Base-by-base conservation (phyloP, 495 filamentous ascomycete species). In the Chlorociboria aeruginascens region DNA sequence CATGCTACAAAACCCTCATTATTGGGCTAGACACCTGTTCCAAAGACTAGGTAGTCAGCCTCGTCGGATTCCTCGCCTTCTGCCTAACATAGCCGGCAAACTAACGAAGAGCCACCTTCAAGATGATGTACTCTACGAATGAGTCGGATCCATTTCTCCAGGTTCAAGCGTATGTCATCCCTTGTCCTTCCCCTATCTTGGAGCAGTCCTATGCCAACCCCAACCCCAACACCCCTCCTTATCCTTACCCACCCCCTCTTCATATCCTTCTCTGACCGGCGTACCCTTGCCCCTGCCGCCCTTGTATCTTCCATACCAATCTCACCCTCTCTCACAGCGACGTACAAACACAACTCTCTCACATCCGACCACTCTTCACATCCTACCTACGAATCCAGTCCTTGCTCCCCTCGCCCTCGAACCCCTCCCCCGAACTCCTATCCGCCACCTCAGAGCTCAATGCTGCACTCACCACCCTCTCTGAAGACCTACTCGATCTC, bases 381-480 rank as follows among this genome's bases (percentile, higher is more conserved):
- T 95, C 89, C 35, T 97, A 94, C 73, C 80, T 94, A 35, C 92
- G 92, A 61, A 97, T 98, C 68, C 86, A 88, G 58, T 87, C 89
- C 13, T 93, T 12, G 73, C 82, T 49, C 54, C 59, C 25, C 53
- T 69, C 30, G 58, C 68, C 39, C 74, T 79, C 49, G 3, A 81
- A 74, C 6, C 69, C 78, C 34, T 87, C 85, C 46, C 93, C 89
- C 29, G 93, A 98, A 63, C 82, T 97, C 33, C 68, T 77, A 41
- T 84, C 93, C 62, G 79, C 93, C 29, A 84, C 85, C 47, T 57
- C 72, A 8, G 93, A 97, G 55, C 89, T 98, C 58, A 79, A 87
- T 60, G 62, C 72, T 10, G 82, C 83, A 3, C 75, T 97, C 34
- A 69, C 76, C 16, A 77, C 89, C 25, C 82, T 97, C 8, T 78